Evolutionary conservation across 2,329 filamentous ascomycete genomes (phyloP).

Genomic region (Penicillium paneum): DNA sequence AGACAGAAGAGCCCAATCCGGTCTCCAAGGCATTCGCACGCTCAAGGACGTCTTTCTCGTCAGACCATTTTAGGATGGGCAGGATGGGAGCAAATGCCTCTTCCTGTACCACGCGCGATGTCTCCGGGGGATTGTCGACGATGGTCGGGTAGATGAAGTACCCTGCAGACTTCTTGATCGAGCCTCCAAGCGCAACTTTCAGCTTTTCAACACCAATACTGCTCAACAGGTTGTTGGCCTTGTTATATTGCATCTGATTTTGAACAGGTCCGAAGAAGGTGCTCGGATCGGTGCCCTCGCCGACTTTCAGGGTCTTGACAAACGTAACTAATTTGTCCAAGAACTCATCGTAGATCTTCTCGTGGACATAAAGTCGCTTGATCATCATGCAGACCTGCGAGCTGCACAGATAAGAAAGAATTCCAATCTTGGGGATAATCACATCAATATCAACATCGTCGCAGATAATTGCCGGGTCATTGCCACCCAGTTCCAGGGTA

Average conservation of each 20-base stretch:
- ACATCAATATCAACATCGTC: constrained; percentile 51
- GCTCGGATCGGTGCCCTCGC: constrained; percentile 40
- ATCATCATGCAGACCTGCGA: constrained; percentile 56
- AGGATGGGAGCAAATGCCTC: constrained; percentile 65
- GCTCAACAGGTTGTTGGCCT: constrained; percentile 55
- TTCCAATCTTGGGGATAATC: constrained; percentile 46
- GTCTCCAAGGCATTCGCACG: constrained; percentile 54
- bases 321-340: constrained; percentile 47
- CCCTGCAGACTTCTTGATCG: constrained; percentile 45
- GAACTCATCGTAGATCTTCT: constrained; percentile 58
- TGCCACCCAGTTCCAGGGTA: constrained; percentile 55
- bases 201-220: constrained; percentile 55
- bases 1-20: constrained; percentile 59
- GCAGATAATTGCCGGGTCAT: constrained; percentile 55
- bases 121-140: constrained; percentile 56
- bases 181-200: constrained; percentile 52
- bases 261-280: constrained; percentile 59
- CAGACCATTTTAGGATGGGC: constrained; percentile 59
- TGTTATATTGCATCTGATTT: constrained; percentile 64
- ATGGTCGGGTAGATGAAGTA: constrained; percentile 61
- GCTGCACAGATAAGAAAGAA: constrained; percentile 52
- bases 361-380: constrained; percentile 62
- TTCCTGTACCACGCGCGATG: constrained; percentile 55
- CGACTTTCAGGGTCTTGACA: constrained; percentile 43
- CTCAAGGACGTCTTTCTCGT: constrained; percentile 58